A percentile compares a stretch with the other conserved stretches of the same genome.
Evolutionary conservation across 768 basidiomycete species (phyloP).

Genomic region (Rhizopogon vesiculosus): DNA sequence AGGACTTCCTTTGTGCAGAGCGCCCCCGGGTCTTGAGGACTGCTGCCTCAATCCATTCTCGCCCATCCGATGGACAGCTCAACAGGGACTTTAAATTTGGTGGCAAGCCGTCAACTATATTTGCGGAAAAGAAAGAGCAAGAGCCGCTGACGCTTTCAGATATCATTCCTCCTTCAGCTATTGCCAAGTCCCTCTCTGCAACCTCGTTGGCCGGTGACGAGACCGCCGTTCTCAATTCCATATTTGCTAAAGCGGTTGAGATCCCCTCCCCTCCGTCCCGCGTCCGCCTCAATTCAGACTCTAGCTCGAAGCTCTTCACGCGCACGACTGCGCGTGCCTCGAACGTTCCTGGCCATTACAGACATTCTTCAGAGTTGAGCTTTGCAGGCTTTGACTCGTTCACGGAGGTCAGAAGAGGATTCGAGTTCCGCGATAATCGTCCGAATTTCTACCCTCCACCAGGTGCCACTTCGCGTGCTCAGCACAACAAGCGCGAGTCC

Average conservation of each 20-base stretch:
- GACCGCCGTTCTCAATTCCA: constrained; percentile 50
- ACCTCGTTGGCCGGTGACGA: constrained; percentile 43
- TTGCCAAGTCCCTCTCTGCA: constrained; percentile 44
- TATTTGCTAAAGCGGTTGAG: constrained; percentile 43
- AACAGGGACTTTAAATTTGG: constrained; percentile 76
- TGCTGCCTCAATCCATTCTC: constrained; percentile 32
- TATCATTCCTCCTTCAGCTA: constrained; percentile 64
- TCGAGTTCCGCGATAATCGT: constrained; percentile 62
- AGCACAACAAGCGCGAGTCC: constrained; percentile 51
- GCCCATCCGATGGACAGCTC: constrained; percentile 60
- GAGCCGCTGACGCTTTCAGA: constrained; percentile 59
- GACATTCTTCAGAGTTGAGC: constrained; percentile 48
- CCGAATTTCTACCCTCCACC: constrained; percentile 64
- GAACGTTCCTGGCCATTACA: constrained; percentile 23
- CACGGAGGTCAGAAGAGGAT: constrained; percentile 73
- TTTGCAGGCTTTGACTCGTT: constrained; percentile 74
- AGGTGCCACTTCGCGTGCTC: constrained; percentile 28
- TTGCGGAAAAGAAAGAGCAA: constrained; percentile 5
- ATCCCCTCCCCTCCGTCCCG: constrained; percentile 28
- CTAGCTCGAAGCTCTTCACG: constrained; percentile 32
- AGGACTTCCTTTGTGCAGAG: constrained; percentile 21
- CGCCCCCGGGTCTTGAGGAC: constrained; percentile 15
- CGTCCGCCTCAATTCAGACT: constrained; percentile 39
- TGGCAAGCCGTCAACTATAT: constrained; percentile 30
- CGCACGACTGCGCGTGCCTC: constrained; percentile 18